Percentiles rank a stretch among this genome's conserved stretches.
These are phyloP conservation scores for Pythium angustatum DNA, from an alignment of 352 stramenopile species.

Conservation along the genomic window DNA sequence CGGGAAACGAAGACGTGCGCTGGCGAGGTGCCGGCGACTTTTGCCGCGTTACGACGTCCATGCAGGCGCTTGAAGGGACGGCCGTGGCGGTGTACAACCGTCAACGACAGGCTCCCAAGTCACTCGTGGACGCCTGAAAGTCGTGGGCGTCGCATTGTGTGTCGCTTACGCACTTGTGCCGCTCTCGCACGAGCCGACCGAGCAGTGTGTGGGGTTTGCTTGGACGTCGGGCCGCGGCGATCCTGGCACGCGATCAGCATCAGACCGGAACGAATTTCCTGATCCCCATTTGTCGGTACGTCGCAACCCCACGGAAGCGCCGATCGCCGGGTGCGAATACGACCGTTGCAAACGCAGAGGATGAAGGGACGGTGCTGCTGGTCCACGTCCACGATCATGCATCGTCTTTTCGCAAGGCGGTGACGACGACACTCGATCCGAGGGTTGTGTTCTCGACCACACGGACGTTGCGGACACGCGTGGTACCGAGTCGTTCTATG, in stretches of 20 bases:
- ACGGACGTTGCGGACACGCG: background rate
- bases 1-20: background rate
- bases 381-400: constrained; percentile 19
- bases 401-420: background rate
- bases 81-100: background rate
- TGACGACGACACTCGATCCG: background rate
- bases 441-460: background rate
- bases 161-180: constrained; percentile 33
- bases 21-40: constrained; percentile 11
- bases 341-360: background rate
- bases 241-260: constrained; percentile 21
- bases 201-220: constrained; percentile 37
- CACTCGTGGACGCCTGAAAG: background rate
- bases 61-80: background rate
- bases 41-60: constrained; percentile 11
- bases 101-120: constrained; percentile 4
- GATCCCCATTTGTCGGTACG: constrained; percentile 23
- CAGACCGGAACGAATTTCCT: constrained; percentile 20
- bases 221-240: constrained; percentile 18
- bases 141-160: constrained; percentile 3
- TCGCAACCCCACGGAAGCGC: background rate
- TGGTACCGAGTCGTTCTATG: background rate
- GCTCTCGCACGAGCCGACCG: constrained; percentile 19
- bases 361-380: constrained; percentile 22
- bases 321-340: background rate